Percentiles rank a stretch among this genome's conserved stretches.
phyloP scores from a whole-genome alignment of 345 rosid genomes.

The Sisymbrium altissimum region DNA sequence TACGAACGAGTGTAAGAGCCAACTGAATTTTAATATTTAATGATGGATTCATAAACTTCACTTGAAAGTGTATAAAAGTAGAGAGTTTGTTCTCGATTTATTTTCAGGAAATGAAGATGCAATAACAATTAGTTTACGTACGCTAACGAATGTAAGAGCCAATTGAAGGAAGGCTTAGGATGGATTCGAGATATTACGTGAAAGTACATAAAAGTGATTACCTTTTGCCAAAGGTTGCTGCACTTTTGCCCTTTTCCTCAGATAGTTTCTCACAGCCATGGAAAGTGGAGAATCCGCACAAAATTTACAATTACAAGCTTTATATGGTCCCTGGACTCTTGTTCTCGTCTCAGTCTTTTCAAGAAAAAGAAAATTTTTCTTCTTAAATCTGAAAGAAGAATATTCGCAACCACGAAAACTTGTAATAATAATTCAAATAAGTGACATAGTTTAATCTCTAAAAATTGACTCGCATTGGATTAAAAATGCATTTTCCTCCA shows the following conservation, averaged over 20 bases:
- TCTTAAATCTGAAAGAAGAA: background rate
- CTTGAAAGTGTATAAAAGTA: conserved; percentile 22
- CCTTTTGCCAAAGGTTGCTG: conserved; percentile 23
- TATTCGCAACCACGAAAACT: background rate
- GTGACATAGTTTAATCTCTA: background rate
- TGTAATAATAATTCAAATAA: background rate
- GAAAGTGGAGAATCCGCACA: conserved; percentile 30
- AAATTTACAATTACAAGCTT: background rate
- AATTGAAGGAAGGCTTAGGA: background rate
- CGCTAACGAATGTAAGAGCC: background rate
- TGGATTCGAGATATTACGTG: conserved; percentile 5
- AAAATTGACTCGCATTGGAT: no score
- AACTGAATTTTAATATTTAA: background rate
- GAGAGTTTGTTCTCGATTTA: no score
- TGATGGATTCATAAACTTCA: background rate
- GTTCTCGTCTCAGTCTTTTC: conserved; percentile 17
- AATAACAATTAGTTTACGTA: background rate
- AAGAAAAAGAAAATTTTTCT: background rate
- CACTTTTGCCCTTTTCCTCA: conserved; percentile 23
- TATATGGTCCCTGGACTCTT: conserved; percentile 24
- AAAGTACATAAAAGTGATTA: conserved; percentile 26
- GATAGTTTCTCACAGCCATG: conserved; percentile 18
- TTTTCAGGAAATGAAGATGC: background rate
- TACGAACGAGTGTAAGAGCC: background rate
- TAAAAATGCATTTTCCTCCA: background rate